Conservation (phyloP, 2,329 filamentous ascomycete species). For the Pseudogymnoascus sp. region DNA sequence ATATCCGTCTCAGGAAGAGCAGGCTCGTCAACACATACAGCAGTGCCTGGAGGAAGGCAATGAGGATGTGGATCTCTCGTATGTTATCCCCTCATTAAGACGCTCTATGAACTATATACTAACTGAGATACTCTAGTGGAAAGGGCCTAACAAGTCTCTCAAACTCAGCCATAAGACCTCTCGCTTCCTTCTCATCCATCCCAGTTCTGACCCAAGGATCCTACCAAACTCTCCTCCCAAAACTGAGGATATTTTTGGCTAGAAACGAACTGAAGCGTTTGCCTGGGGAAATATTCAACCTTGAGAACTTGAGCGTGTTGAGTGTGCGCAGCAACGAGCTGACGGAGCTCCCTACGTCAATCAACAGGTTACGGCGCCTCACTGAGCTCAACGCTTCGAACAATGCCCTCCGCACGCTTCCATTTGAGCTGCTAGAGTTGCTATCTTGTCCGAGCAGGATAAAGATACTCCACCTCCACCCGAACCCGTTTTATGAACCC, state of each 20-base stretch:
- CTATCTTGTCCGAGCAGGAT: conserved; percentile 41
- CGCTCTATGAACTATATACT: not conserved
- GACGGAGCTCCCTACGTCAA: conserved; percentile 51
- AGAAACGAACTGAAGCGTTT: conserved; percentile 50
- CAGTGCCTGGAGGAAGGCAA: conserved; percentile 50
- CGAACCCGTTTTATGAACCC: conserved; percentile 54
- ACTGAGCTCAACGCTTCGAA: conserved; percentile 58
- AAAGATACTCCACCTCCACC: conserved; percentile 47
- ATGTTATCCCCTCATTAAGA: conserved; percentile 26
- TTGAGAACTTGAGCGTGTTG: conserved; percentile 56
- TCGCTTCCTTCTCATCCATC: conserved; percentile 44
- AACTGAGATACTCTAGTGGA: not conserved
- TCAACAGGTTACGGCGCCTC: conserved; percentile 52
- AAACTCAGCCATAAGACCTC: conserved; percentile 48
- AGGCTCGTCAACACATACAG: conserved; percentile 41
- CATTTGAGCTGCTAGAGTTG: conserved; percentile 55
- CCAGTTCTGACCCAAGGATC: conserved; percentile 15
- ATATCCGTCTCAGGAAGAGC: conserved; percentile 32
- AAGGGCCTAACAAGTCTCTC: conserved; percentile 43
- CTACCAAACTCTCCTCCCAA: conserved; percentile 52
- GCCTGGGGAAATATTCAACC: conserved; percentile 53
- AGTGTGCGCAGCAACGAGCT: conserved; percentile 60
- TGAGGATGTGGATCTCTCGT: conserved; percentile 57
- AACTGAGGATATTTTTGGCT: conserved; percentile 54
- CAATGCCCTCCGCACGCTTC: conserved; percentile 54